Evolutionary conservation across 192 early-diverging fungal genomes (phyloP), one percentile per base, ranked within the genome.

Genomic region (Rhizophagus prolifer): DNA sequence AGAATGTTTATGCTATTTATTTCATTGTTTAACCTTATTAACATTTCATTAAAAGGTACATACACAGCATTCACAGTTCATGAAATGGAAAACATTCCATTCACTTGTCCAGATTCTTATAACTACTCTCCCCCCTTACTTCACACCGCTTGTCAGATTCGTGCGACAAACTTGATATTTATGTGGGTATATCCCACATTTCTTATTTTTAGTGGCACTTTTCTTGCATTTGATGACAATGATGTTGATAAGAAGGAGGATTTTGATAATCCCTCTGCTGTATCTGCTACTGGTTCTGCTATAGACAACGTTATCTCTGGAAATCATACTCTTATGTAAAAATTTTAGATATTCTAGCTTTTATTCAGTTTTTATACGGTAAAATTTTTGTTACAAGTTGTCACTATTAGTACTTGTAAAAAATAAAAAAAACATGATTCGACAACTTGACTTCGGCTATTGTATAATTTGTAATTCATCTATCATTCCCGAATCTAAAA

Each of bases 1-100:
- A 67, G 69, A 70, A 70, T 6, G 69, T 47, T 70, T 70, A 70
- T 70, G 69, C 69, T 70, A 70, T 70, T 47, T 70, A 70, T 10
- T 70, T 70, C 46, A 70, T n/a, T 44, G 41, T 70, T 70, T 70
- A 70, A 70, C 47, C 69, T 5, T 58, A 13, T 58, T 9, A 21
- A 13, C 12, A 58, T 58, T 58, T 21, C 4, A 58, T 21, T 12
- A 58, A 58, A 21, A 58, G 54, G 13, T 9, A 58, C n/a, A 4
- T 58, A 58, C n/a, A 58, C 54, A 58, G 13, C 13, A 13, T 58
- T 58, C n/a, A 58, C 54, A 2, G 4, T 58, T 21, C 13, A 13
- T 9, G 54, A 58, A 9, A 58, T 58, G 54, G 54, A 21, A 21
- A 13, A 58, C 8, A 58, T 58, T 21, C 54, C 54, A 58, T 58